Percentiles rank a stretch among this genome's conserved stretches.
Evolutionary conservation across 1,284 basidiomycete species (phyloP).

Genomic region (Marasmius fiardii): DNA sequence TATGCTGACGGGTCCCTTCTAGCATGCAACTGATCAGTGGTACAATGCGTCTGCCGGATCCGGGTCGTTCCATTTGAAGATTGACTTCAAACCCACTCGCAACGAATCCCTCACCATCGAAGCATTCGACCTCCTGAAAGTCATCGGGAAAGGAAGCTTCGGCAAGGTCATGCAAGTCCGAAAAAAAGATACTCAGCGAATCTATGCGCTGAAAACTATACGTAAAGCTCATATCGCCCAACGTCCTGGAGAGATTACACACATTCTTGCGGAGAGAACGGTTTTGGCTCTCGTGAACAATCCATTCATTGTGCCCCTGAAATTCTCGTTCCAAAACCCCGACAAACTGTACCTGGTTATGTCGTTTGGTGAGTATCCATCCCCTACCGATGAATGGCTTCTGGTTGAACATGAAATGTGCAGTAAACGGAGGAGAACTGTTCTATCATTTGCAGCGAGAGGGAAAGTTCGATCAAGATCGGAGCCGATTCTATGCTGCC

Average conservation of each 20-base stretch:
- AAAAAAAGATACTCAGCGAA: slow-evolving; percentile 96
- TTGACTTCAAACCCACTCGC: slow-evolving; percentile 86
- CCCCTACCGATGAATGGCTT: slow-evolving; percentile 4
- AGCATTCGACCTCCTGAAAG: slow-evolving; percentile 95
- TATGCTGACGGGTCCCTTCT: neutral
- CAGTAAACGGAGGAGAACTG: slow-evolving; percentile 95
- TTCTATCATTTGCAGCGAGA: slow-evolving; percentile 98
- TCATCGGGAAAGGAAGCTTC: slow-evolving; percentile 97
- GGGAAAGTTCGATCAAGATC: slow-evolving; percentile 92
- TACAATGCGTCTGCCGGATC: slow-evolving; percentile 81
- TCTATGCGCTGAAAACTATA: slow-evolving; percentile 98
- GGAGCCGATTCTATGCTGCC: slow-evolving; percentile 95
- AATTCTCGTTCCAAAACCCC: slow-evolving; percentile 97
- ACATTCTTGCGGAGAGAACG: slow-evolving; percentile 96
- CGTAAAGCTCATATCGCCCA: slow-evolving; percentile 99
- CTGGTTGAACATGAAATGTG: neutral
- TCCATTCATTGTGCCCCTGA: slow-evolving; percentile 98
- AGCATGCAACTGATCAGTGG: slow-evolving; percentile 86
- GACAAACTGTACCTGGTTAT: slow-evolving; percentile 98
- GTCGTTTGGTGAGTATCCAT: slow-evolving; percentile 71
- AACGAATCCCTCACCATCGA: slow-evolving; percentile 90
- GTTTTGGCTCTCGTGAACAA: slow-evolving; percentile 98
- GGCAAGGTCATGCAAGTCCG: slow-evolving; percentile 99
- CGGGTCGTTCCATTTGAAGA: slow-evolving; percentile 94
- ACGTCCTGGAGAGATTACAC: slow-evolving; percentile 94